Evolutionary conservation across 768 basidiomycete genomes (phyloP).

Genomic region (Amanita subjunquillea): DNA sequence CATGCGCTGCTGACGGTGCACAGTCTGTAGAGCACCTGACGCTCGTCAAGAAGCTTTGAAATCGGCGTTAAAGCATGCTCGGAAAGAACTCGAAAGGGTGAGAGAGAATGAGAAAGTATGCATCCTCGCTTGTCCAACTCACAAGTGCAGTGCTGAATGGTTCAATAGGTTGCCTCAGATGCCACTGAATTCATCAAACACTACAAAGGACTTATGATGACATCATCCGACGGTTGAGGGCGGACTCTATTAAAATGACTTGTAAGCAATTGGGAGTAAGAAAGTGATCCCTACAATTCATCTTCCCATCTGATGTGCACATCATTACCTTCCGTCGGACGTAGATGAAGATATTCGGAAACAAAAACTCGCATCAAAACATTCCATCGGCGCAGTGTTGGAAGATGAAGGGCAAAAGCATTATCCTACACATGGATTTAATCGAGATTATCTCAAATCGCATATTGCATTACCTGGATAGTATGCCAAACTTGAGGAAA

Average conservation of each 20-base stretch:
- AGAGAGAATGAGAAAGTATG: constrained; percentile 25
- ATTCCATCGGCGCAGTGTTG: constrained; percentile 86
- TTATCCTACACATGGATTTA: constrained; percentile 56
- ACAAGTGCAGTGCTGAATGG: not conserved
- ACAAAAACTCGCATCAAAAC: constrained; percentile 80
- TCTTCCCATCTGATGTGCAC: not conserved
- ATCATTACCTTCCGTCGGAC: constrained; percentile 19
- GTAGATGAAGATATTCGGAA: constrained; percentile 77
- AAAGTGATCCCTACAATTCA: not conserved
- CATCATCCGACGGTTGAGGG: not conserved
- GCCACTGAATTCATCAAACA: constrained; percentile 24
- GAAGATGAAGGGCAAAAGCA: constrained; percentile 71
- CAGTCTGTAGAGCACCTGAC: constrained; percentile 18
- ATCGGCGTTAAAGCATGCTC: constrained; percentile 21
- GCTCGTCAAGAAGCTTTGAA: constrained; percentile 19
- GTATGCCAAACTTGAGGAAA: constrained; percentile 92
- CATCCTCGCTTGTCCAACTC: not conserved
- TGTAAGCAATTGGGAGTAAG: not conserved
- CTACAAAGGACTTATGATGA: constrained; percentile 21
- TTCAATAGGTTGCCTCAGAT: constrained; percentile 21
- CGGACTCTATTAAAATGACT: constrained; percentile 1
- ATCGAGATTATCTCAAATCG: not conserved
- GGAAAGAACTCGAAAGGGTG: constrained; percentile 22
- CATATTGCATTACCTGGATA: constrained; percentile 35
- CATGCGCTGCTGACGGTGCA: constrained; percentile 1